Conservation (phyloP, 345 rosid genomes). For the Balakata baccata region DNA sequence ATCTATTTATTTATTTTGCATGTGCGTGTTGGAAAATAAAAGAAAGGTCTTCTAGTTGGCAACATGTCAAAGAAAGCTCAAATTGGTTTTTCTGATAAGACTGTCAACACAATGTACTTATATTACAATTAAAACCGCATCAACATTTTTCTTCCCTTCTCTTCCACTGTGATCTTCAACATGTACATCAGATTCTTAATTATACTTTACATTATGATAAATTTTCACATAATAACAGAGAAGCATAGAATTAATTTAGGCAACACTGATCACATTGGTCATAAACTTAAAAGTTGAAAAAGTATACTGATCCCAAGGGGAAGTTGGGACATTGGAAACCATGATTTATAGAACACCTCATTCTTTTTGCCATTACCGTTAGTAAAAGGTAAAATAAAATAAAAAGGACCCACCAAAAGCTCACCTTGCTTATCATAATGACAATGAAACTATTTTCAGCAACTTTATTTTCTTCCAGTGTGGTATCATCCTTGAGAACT, state of each 20-base stretch:
- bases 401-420: not conserved
- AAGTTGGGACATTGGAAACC: not conserved
- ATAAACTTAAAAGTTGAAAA: not conserved
- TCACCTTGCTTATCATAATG: slow-evolving; percentile 31
- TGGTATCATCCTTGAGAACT: slow-evolving; percentile 29
- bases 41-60: too few relatives aligned
- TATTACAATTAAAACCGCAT: not conserved
- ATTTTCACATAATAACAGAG: not conserved
- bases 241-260: not conserved
- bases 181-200: not conserved
- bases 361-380: too few relatives aligned
- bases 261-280: not conserved
- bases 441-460: slow-evolving; percentile 30
- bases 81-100: not conserved
- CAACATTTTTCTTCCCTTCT: not conserved
- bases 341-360: not conserved
- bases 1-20: too few relatives aligned
- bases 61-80: not conserved
- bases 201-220: not conserved
- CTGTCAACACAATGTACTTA: not conserved
- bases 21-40: too few relatives aligned
- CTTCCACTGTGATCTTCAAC: not conserved
- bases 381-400: not conserved
- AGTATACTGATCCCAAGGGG: not conserved
- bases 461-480: slow-evolving; percentile 30